Conservation (phyloP, 176 grass and related monocot genomes). For the Triticum urartu region DNA sequence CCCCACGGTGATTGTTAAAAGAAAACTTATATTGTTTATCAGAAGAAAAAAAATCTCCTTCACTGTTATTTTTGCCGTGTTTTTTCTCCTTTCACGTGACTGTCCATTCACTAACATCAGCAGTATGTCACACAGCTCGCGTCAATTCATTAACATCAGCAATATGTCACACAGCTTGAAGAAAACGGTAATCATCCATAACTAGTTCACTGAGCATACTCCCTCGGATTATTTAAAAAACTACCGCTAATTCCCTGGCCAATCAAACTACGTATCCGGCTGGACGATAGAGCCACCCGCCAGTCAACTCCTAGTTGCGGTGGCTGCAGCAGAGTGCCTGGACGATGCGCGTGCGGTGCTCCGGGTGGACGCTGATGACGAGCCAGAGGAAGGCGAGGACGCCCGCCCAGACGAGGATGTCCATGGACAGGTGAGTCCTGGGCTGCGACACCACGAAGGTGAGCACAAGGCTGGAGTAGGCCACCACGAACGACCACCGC, state of each 20-base stretch:
- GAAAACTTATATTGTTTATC: no score
- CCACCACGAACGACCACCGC: slow-evolving; percentile 44
- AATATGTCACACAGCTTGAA: not conserved
- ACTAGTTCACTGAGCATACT: not conserved
- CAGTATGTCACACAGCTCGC: not conserved
- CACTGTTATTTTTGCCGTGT: no score
- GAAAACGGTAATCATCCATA: not conserved
- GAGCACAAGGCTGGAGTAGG: slow-evolving; percentile 59
- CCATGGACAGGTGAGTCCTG: slow-evolving; percentile 34
- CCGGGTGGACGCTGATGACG: slow-evolving; percentile 22
- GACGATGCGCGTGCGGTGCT: slow-evolving; percentile 13
- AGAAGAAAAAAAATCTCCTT: no score
- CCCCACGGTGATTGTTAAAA: no score
- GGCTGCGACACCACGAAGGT: slow-evolving; percentile 52
- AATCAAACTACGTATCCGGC: not conserved
- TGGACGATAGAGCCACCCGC: not conserved
- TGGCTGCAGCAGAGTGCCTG: slow-evolving; percentile 25
- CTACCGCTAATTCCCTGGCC: not conserved
- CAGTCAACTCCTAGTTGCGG: not conserved
- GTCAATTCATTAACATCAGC: not conserved
- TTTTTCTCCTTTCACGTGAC: no score
- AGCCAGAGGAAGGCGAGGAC: slow-evolving; percentile 43
- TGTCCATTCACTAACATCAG: not conserved
- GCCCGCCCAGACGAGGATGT: slow-evolving; percentile 38
- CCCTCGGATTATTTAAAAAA: not conserved